Percentiles rank a stretch among this genome's conserved stretches.
phyloP scores from a whole-genome alignment of 2,329 filamentous ascomycete species.

The Ophiosphaerella korrae region DNA sequence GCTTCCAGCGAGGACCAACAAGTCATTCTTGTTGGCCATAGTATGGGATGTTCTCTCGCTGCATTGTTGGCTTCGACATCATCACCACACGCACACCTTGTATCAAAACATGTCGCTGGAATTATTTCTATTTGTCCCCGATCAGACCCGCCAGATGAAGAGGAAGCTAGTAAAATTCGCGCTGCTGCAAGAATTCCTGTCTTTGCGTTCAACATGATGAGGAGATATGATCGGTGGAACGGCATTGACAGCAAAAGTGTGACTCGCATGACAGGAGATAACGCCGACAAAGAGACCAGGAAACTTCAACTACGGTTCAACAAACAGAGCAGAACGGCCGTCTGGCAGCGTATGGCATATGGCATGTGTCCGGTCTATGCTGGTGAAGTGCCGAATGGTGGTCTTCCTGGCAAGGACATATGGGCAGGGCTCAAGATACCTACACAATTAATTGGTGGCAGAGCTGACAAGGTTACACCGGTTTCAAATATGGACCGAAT shows the following conservation, averaged over 20 bases:
- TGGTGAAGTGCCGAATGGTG: constrained; percentile 60
- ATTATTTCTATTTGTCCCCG: constrained; percentile 82
- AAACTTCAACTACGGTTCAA: constrained; percentile 77
- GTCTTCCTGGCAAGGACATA: constrained; percentile 69
- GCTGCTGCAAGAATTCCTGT: constrained; percentile 71
- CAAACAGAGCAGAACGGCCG: constrained; percentile 77
- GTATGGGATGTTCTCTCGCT: constrained; percentile 82
- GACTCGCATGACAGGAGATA: constrained; percentile 71
- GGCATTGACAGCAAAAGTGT: constrained; percentile 81
- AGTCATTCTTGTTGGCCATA: constrained; percentile 84
- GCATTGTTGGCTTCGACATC: constrained; percentile 70
- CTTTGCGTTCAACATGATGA: constrained; percentile 75
- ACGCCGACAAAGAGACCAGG: constrained; percentile 69
- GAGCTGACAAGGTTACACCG: constrained; percentile 77
- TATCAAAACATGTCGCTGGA: constrained; percentile 72
- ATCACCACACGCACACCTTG: constrained; percentile 56
- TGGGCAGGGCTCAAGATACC: constrained; percentile 78
- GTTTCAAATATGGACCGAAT: constrained; percentile 73
- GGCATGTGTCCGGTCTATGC: constrained; percentile 69
- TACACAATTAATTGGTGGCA: constrained; percentile 77
- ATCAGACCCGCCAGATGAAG: constrained; percentile 64
- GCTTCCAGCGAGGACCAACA: constrained; percentile 69
- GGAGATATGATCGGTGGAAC: constrained; percentile 78
- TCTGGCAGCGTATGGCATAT: constrained; percentile 81
- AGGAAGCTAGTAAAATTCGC: constrained; percentile 58